Percentiles rank a stretch among this genome's conserved stretches.
Evolutionary conservation across 805 yeast species (phyloP).

Genomic region (Maudiozyma pseudohumilis): DNA sequence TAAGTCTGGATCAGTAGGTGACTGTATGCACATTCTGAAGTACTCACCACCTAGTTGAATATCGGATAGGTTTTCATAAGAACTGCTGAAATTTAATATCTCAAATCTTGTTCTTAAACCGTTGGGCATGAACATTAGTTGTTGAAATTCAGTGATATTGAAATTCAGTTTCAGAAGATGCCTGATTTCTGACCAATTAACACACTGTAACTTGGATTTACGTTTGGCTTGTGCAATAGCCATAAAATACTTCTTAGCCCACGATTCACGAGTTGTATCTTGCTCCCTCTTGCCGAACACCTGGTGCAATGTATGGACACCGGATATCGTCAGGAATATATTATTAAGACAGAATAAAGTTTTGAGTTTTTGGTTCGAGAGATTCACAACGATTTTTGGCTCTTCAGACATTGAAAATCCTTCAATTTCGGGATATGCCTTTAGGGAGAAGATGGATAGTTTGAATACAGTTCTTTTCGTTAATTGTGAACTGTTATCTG

Average conservation of each 20-base stretch:
- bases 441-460: constrained; percentile 19
- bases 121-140: constrained; percentile 35
- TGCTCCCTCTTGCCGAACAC: constrained; percentile 28
- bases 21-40: constrained; percentile 40
- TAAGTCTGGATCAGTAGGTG: constrained; percentile 36
- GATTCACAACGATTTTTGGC: constrained; percentile 18
- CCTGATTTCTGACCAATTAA: constrained; percentile 17
- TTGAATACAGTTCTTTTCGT: constrained; percentile 27
- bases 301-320: constrained; percentile 36
- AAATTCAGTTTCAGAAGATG: constrained; percentile 17
- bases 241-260: constrained; percentile 21
- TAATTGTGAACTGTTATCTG: constrained; percentile 20
- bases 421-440: constrained; percentile 21
- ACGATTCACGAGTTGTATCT: constrained; percentile 17
- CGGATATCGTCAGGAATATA: constrained; percentile 38
- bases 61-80: constrained; percentile 15
- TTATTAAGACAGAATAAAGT: constrained; percentile 33
- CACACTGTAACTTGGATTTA: constrained; percentile 7
- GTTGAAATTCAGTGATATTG: constrained; percentile 16
- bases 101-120: constrained; percentile 43
- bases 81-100: constrained; percentile 21
- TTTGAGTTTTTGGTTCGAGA: constrained; percentile 23
- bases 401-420: constrained; percentile 13
- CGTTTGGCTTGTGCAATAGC: constrained; percentile 13
- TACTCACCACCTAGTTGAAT: constrained; percentile 25